phyloP scores from a whole-genome alignment of 495 filamentous ascomycete genomes.

The Jackrogersella multiformis region DNA sequence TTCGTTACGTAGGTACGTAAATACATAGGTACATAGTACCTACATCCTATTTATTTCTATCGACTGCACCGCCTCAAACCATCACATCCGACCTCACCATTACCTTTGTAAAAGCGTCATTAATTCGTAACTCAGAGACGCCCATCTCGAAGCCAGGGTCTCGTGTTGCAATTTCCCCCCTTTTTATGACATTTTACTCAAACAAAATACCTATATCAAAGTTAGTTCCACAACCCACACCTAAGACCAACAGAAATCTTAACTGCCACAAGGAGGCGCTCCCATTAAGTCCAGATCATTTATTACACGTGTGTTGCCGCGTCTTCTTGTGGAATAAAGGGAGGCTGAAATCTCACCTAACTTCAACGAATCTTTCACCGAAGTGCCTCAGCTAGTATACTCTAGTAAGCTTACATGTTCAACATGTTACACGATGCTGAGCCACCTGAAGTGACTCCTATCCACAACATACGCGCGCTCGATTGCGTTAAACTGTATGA shows the following conservation, averaged over 20 bases:
- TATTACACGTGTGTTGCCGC: not conserved
- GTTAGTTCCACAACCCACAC: not conserved
- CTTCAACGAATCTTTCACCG: not conserved
- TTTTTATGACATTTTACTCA: not conserved
- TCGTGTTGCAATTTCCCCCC: not conserved
- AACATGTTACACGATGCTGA: not conserved
- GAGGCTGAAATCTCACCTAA: not conserved
- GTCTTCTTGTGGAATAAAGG: not conserved
- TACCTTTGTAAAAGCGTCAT: too few species aligned
- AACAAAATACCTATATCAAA: not conserved
- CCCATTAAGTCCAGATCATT: not conserved
- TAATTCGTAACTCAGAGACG: too few species aligned
- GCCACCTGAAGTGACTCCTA: not conserved
- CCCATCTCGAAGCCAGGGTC: not conserved
- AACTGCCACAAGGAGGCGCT: not conserved
- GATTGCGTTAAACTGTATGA: slow-evolving; percentile 3
- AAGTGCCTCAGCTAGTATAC: not conserved
- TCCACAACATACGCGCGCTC: slow-evolving; percentile 2
- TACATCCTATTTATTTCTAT: not conserved
- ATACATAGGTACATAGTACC: too few species aligned
- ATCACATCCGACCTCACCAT: too few species aligned
- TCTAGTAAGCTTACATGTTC: not conserved
- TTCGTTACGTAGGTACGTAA: too few species aligned
- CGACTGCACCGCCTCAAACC: not conserved
- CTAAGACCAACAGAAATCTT: not conserved